A percentile compares a stretch with the other conserved stretches of the same genome.
These are phyloP conservation scores for Herpetomonas samuelpessoai DNA, from an alignment of 208 protist species.

Conservation along the genomic window DNA sequence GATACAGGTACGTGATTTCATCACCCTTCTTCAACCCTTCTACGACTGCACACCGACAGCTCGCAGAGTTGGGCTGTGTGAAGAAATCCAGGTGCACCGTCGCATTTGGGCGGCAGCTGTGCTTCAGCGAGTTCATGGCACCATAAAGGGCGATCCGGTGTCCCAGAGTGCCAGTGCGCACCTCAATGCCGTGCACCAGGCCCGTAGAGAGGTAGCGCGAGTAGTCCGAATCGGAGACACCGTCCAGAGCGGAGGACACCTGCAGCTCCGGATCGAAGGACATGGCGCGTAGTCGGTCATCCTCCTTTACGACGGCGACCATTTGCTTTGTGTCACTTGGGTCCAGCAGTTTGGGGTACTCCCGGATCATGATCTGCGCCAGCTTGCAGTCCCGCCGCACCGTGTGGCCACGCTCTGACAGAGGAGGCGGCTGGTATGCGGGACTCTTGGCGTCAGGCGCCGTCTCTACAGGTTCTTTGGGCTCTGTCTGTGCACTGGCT, in stretches of 20 bases:
- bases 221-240: constrained; percentile 28
- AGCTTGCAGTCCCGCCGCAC: constrained; percentile 27
- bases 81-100: constrained; percentile 32
- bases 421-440: neutral
- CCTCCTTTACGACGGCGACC: constrained; percentile 20
- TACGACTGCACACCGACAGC: constrained; percentile 29
- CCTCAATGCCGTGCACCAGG: constrained; percentile 24
- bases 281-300: constrained; percentile 12
- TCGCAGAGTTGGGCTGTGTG: constrained; percentile 30
- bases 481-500: neutral
- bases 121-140: constrained; percentile 30
- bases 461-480: neutral
- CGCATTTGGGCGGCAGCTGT: constrained; percentile 56
- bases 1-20: constrained; percentile 46
- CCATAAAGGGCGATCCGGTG: constrained; percentile 34
- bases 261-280: constrained; percentile 23
- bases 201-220: constrained; percentile 32
- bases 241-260: constrained; percentile 24
- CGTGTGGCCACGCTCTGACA: constrained; percentile 6
- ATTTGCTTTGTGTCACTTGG: constrained; percentile 20
- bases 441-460: constrained; percentile 9
- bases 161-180: constrained; percentile 9
- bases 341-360: constrained; percentile 37
- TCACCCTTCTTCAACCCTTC: constrained; percentile 32
- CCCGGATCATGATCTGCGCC: constrained; percentile 33